A percentile compares a stretch with the other conserved stretches of the same genome.
These are phyloP conservation scores for Cyclospora cayetanensis DNA, from an alignment of 169 alveolate species.

Conservation along the genomic window DNA sequence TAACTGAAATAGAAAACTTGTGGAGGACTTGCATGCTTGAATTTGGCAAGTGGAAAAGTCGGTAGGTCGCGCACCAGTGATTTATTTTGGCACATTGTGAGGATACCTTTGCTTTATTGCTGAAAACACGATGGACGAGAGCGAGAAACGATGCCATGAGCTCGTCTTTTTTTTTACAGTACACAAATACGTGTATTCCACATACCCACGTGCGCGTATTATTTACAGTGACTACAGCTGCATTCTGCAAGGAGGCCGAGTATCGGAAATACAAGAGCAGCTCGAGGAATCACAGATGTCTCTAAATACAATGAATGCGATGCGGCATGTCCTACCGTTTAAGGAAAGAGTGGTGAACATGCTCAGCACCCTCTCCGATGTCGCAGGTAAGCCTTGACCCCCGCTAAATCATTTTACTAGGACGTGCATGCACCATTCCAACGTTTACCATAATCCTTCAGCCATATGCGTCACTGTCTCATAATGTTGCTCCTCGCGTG, in stretches of 20 bases:
- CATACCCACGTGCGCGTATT: not conserved
- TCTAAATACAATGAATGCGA: constrained; percentile 91
- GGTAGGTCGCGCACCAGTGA: constrained; percentile 72
- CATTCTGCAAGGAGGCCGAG: constrained; percentile 89
- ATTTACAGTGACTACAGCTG: constrained; percentile 84
- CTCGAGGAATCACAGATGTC: constrained; percentile 94
- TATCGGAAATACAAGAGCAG: constrained; percentile 91
- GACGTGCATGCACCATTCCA: not conserved
- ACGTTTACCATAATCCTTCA: not conserved
- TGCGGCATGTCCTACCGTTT: constrained; percentile 94
- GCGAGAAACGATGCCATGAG: no score
- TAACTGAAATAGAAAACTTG: constrained; percentile 90
- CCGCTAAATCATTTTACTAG: not conserved
- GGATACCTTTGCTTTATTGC: no score
- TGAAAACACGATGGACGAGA: no score
- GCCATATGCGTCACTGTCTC: not conserved
- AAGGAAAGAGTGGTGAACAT: constrained; percentile 88
- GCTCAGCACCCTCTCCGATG: constrained; percentile 92
- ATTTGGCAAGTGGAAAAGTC: constrained; percentile 93
- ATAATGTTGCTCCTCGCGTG: not conserved
- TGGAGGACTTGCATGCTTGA: constrained; percentile 94
- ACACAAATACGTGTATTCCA: not conserved
- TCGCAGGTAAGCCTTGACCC: constrained; percentile 74
- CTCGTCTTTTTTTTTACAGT: not conserved
- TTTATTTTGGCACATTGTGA: no score